A percentile compares a stretch with the other conserved stretches of the same genome.
phyloP scores from a whole-genome alignment of 164 flowering plant species.

The Vitis rotundifolia region DNA sequence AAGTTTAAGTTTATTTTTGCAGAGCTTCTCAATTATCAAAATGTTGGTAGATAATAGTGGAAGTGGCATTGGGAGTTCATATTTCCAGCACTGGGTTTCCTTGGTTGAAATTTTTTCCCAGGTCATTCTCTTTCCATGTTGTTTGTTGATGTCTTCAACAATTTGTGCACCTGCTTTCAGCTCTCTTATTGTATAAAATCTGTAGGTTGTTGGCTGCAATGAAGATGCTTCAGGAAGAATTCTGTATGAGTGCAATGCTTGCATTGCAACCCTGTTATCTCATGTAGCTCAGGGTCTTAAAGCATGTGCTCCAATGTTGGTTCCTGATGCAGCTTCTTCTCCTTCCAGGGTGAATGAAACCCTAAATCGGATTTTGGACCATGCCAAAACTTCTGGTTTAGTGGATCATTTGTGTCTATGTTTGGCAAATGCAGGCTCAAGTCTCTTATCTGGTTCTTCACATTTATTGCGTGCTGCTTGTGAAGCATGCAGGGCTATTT shows the following conservation, averaged over 20 bases:
- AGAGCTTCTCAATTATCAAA: constrained; percentile 72
- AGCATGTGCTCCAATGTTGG: constrained; percentile 26
- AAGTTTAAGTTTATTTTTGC: constrained; percentile 21
- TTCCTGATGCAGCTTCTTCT: constrained; percentile 33
- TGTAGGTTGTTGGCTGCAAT: constrained; percentile 54
- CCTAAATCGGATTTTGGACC: constrained; percentile 55
- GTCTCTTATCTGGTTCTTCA: constrained; percentile 76
- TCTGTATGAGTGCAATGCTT: constrained; percentile 65
- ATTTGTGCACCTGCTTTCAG: constrained; percentile 3
- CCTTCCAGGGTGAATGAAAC: constrained; percentile 33
- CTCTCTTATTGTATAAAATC: constrained; percentile 12
- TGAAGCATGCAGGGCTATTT: constrained; percentile 85
- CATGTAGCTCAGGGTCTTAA: constrained; percentile 54
- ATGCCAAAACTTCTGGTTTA: constrained; percentile 63
- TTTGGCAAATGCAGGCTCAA: constrained; percentile 68
- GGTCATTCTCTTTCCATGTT: constrained; percentile 40
- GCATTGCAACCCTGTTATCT: constrained; percentile 61
- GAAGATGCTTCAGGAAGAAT: constrained; percentile 70
- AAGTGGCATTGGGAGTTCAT: constrained; percentile 43
- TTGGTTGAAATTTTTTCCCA: constrained; percentile 61
- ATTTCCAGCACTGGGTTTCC: constrained; percentile 70
- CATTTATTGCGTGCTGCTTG: constrained; percentile 74
- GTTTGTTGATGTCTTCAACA: neutral
- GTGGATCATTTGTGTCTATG: constrained; percentile 60
- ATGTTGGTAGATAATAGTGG: constrained; percentile 56